Base-by-base conservation (phyloP, 2,329 filamentous ascomycete species). In the Coleophoma crateriformis region DNA sequence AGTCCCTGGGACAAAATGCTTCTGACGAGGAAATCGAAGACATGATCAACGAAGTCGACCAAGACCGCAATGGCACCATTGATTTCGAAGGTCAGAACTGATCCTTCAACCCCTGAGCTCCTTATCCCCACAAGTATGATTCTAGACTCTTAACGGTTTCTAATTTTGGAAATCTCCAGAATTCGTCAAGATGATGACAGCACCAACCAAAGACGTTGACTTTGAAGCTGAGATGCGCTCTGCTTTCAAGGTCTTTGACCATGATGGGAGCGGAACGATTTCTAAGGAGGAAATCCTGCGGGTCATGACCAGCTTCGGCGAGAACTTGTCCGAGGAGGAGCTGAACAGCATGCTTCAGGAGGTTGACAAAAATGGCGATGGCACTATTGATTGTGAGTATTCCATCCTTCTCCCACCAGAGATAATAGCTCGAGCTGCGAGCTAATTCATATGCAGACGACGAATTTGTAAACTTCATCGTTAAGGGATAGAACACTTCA, bases 21-120 rank as follows among this genome's bases (percentile, higher is more conserved):
- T 79, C 76, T 67, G 77, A 81, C 56, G 74, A 75, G 49, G 81
- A 85, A 67, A 72, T 84, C 48, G 75, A 81, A 64, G 80, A 85
- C 65, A 82, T 85, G 71, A 81, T 84, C 70, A 82, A 81, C 68
- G 81, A 85, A 67, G 79, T 82, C 54, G 81, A 85, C 58, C 71
- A 75, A 57, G 79, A 85, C 69, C 79, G 81, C 65, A 82, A 80
- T 59, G 81, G 81, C 65, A 80, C 79, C 58, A 82, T 85, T 61
- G 79, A 82, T 64, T 83, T 85, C 65, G 76, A 81, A 50, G 78
- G 78, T 79, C 66, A 8, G 27, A 27, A 27, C 27, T 27, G 27
- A 27, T 27, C 27, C 27, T 27, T 27, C 27, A 27, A 27, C 27
- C 27, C 27, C 27, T 27, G 27, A 27, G 8, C 27, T 27, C 27